Conservation (phyloP, 2,329 filamentous ascomycete species). For the Fusarium pseudocircinatum region DNA sequence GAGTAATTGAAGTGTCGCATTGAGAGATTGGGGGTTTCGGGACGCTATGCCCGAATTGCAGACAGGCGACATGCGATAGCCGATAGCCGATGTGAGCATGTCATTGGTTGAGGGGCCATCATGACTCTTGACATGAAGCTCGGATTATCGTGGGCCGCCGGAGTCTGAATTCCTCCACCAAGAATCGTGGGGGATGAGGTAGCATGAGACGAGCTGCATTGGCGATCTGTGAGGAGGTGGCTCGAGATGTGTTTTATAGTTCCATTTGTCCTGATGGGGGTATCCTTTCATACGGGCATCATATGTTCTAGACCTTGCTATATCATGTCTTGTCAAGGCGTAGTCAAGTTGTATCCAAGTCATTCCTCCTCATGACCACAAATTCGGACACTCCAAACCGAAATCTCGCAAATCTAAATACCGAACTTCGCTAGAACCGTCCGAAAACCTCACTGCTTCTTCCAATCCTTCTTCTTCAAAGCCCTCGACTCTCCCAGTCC, state of each 20-base stretch:
- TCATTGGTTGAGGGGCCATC: conserved; percentile 18
- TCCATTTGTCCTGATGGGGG: conserved; percentile 14
- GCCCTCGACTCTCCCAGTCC: conserved; percentile 54
- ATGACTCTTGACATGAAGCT: conserved; percentile 32
- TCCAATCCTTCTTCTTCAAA: conserved; percentile 39
- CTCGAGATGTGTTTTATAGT: background rate
- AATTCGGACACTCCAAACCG: conserved; percentile 32
- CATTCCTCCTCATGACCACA: background rate
- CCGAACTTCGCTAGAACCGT: conserved; percentile 2
- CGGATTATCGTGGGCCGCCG: conserved; percentile 40
- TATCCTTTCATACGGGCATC: conserved; percentile 6
- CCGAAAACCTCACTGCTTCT: conserved; percentile 25
- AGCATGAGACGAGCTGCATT: conserved; percentile 2
- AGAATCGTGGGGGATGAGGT: conserved; percentile 18
- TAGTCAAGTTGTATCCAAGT: conserved; percentile 6
- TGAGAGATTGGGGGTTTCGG: conserved; percentile 39
- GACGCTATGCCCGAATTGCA: conserved; percentile 17
- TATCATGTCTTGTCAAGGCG: conserved; percentile 1
- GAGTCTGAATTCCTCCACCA: conserved; percentile 41
- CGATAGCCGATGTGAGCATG: conserved; percentile 12
- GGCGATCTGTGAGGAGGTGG: background rate
- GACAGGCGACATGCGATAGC: conserved; percentile 19
- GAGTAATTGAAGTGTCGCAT: background rate
- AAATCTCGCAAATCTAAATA: conserved; percentile 11
- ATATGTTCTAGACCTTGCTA: conserved; percentile 2